Base-by-base conservation (phyloP, 2,329 filamentous ascomycete species). In the Fusarium sp. region DNA sequence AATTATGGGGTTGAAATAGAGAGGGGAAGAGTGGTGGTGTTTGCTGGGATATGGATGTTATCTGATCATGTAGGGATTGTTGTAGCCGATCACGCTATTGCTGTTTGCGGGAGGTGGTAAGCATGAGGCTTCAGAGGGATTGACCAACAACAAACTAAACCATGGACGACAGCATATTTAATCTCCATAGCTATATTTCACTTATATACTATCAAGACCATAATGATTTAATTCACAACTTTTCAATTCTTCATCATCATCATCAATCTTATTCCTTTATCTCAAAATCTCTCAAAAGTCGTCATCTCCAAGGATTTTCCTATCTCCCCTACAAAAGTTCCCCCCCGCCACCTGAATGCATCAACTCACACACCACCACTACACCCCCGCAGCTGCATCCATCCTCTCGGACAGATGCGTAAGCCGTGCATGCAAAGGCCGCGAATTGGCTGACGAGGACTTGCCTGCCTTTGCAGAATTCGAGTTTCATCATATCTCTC, bases 311-410 rank as follows among this genome's bases (percentile, higher is more conserved):
- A 71, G 57, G 62, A 67, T 75, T 53, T 40, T 58, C 65, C 16
- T 35, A 53, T 40, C 59, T 58, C 62, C 17, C n/a, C 29, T 38
- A 68, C 74, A 76, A 76, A 76, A 75, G 74, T 76, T 33, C 64
- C 57, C 51, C 36, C 53, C 29, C 51, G 7, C 53, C 51, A 5
- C 51, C 31, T 55, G n/a, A 35, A 64, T 62, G 53, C 22, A 49
- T 57, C 17, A 55, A 36, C 20, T 27, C 51, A 51, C 46, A 46
- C 22, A 46, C 49, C 17, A 53, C 29, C 16, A 20, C n/a, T 14
- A 24, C 33, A 20, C 64, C 64, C 62, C 69, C 64, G 62, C 69
- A 66, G 56, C 51, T 40, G 49, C 62, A 46, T 62, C 44, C 29
- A n/a, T 49, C 65, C 53, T 24, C 64, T 58, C 53, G 59, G 31